Percentiles rank a stretch among this genome's conserved stretches.
Conservation (phyloP, 2,329 filamentous ascomycete genomes). For the Sporothrix humicola region DNA sequence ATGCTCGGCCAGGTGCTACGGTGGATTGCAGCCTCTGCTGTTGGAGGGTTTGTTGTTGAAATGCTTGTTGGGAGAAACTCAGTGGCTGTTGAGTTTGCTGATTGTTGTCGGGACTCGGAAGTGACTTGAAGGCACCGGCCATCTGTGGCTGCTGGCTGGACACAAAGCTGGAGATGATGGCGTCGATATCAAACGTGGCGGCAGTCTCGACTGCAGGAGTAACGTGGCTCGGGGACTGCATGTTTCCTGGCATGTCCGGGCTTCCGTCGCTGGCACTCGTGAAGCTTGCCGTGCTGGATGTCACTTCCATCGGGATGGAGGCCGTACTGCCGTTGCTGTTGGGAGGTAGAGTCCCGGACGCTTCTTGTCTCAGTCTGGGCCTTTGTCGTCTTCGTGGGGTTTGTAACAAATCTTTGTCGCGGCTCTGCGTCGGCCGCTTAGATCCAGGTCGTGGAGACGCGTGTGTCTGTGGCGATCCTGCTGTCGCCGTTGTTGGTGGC, state of each 20-base stretch:
- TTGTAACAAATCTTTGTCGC: not conserved
- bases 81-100: not conserved
- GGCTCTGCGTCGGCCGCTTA: not conserved
- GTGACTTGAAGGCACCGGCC: constrained; percentile 24
- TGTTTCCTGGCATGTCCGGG: not conserved
- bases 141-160: constrained; percentile 20
- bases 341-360: not conserved
- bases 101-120: constrained; percentile 20
- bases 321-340: too few relatives aligned
- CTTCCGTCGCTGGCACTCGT: not conserved
- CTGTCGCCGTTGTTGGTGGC: not conserved
- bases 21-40: not conserved
- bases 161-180: constrained; percentile 30
- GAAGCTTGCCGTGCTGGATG: not conserved
- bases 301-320: not conserved
- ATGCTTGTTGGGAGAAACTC: not conserved
- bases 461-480: not conserved
- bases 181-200: constrained; percentile 29
- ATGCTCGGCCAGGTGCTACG: not conserved
- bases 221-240: not conserved
- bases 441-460: not conserved
- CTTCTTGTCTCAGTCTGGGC: not conserved
- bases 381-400: not conserved
- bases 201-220: not conserved
- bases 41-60: not conserved